phyloP scores from a whole-genome alignment of 306 rosid species.

The Purshia tridentata region DNA sequence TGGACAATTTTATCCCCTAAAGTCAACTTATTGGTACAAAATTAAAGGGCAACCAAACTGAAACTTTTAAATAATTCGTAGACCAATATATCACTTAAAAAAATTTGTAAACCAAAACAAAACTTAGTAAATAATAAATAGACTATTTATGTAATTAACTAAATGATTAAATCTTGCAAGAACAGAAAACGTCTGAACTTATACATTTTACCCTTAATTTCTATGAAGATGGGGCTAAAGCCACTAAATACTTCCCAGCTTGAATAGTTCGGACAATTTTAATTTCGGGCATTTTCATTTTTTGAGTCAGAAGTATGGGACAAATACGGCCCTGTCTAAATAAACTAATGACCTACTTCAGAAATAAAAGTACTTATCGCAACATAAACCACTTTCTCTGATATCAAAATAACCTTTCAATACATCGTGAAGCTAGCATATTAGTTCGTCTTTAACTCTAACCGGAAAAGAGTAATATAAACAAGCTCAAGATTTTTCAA shows the following conservation, averaged over 20 bases:
- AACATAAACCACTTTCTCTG: not conserved
- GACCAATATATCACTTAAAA: no score
- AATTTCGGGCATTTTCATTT: not conserved
- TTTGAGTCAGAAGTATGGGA: not conserved
- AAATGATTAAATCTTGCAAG: no score
- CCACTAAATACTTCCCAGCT: not conserved
- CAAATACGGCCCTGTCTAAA: not conserved
- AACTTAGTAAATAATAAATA: no score
- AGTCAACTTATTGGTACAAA: no score
- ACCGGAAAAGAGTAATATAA: not conserved
- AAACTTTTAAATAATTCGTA: no score
- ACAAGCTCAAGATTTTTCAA: conserved; percentile 21
- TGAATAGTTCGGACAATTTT: not conserved
- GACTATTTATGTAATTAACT: no score
- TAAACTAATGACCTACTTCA: not conserved
- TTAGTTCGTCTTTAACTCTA: not conserved
- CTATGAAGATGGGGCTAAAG: not conserved
- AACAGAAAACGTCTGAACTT: no score
- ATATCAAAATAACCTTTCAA: conserved; percentile 8
- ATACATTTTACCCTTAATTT: not conserved
- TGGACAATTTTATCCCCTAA: no score
- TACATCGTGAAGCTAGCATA: not conserved
- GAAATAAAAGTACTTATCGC: not conserved
- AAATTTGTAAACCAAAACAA: no score
- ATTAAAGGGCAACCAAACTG: no score